Percentiles rank a stretch among this genome's conserved stretches.
phyloP scores from a whole-genome alignment of 768 basidiomycete genomes.

The Tephrocybe sp. region DNA sequence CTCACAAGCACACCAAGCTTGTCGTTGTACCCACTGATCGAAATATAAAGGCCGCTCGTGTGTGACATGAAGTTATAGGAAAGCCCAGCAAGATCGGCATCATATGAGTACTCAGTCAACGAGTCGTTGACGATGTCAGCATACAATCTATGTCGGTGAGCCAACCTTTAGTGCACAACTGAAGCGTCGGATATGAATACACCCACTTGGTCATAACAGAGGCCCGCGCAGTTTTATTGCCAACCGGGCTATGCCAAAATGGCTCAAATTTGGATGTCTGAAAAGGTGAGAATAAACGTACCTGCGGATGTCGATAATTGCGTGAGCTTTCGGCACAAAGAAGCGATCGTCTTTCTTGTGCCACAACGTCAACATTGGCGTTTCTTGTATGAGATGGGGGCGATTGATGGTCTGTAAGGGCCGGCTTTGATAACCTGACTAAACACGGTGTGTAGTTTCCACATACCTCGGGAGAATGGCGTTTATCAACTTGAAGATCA shows the following conservation, averaged over 20 bases:
- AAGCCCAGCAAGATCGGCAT: slow-evolving; percentile 89
- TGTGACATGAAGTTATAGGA: slow-evolving; percentile 64
- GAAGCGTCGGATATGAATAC: not conserved
- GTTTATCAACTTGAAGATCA: slow-evolving; percentile 80
- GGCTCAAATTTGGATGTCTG: not conserved
- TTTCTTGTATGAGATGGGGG: slow-evolving; percentile 75
- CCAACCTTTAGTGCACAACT: slow-evolving; percentile 3
- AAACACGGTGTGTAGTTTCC: not conserved
- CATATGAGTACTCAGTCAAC: slow-evolving; percentile 87
- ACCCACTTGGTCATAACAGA: slow-evolving; percentile 70
- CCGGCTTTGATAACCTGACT: slow-evolving; percentile 3
- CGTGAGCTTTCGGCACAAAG: slow-evolving; percentile 88
- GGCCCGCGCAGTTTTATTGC: slow-evolving; percentile 62
- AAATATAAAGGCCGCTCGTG: slow-evolving; percentile 63
- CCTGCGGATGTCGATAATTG: slow-evolving; percentile 76
- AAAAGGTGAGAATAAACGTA: slow-evolving; percentile 25
- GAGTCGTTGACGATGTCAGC: slow-evolving; percentile 85
- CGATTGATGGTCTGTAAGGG: slow-evolving; percentile 65
- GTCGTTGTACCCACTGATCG: slow-evolving; percentile 87
- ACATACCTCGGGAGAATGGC: slow-evolving; percentile 57
- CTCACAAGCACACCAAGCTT: slow-evolving; percentile 75
- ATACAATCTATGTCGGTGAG: slow-evolving; percentile 52
- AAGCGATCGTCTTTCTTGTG: slow-evolving; percentile 97
- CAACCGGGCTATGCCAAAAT: slow-evolving; percentile 45
- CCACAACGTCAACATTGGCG: slow-evolving; percentile 75